Conservation (phyloP, 129 eudicot genomes). For the Escallonia rubra region DNA sequence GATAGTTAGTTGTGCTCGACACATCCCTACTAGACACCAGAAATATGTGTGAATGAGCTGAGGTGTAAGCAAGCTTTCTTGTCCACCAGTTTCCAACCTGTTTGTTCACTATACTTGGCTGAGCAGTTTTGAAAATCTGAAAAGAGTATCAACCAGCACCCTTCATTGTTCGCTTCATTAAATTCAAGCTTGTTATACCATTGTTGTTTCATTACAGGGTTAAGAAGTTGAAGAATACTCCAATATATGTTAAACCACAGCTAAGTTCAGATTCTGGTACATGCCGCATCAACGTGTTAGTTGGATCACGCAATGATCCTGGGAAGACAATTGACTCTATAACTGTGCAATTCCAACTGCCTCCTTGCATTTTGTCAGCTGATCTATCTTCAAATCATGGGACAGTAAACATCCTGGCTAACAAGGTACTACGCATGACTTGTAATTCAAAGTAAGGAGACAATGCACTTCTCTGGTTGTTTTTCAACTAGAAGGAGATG, state of each 20-base stretch:
- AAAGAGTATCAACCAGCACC: background rate
- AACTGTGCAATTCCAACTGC: slow-evolving; percentile 67
- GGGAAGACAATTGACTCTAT: slow-evolving; percentile 76
- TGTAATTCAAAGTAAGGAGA: background rate
- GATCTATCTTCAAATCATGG: slow-evolving; percentile 87
- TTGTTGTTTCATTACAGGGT: slow-evolving; percentile 41
- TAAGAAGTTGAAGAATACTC: slow-evolving; percentile 78
- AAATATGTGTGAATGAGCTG: background rate
- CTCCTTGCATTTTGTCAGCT: slow-evolving; percentile 66
- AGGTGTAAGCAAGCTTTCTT: background rate
- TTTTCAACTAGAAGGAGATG: too few relatives aligned
- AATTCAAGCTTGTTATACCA: background rate
- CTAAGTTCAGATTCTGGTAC: slow-evolving; percentile 80
- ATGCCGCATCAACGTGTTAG: slow-evolving; percentile 75
- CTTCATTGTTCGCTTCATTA: background rate
- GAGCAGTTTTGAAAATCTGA: background rate
- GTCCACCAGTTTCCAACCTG: background rate
- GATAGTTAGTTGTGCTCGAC: background rate
- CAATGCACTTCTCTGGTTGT: too few relatives aligned
- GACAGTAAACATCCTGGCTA: slow-evolving; percentile 79
- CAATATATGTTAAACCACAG: slow-evolving; percentile 93
- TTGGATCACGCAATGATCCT: slow-evolving; percentile 77
- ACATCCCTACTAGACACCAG: too few relatives aligned
- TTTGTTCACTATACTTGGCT: background rate
- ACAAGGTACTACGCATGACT: slow-evolving; percentile 50